Percentiles rank a stretch among this genome's conserved stretches.
These are phyloP conservation scores for Plasmodium adleri DNA, from an alignment of 169 alveolate species.

Conservation along the genomic window DNA sequence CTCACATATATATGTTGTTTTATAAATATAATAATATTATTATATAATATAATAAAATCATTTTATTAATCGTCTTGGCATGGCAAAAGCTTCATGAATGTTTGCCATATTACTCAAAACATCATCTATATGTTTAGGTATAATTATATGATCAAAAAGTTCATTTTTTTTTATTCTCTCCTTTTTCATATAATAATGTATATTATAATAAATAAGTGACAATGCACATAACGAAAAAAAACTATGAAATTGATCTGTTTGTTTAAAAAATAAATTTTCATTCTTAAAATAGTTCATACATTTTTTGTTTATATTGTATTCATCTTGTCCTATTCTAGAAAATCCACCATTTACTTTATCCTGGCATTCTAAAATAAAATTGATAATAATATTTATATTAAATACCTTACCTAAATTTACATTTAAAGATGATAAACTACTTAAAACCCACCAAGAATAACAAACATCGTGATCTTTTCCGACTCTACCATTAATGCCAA, in stretches of 20 bases:
- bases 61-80: constrained; percentile 22
- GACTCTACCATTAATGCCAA: constrained; percentile 82
- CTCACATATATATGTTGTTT: too few relatives aligned
- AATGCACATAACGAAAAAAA: constrained; percentile 61
- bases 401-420: constrained; percentile 20
- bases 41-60: constrained; percentile 3
- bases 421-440: constrained; percentile 70
- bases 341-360: constrained; percentile 63
- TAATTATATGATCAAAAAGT: constrained; percentile 9
- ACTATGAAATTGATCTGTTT: constrained; percentile 51
- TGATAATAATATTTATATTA: constrained; percentile 45
- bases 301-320: constrained; percentile 10
- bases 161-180: background rate
- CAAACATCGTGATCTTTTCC: constrained; percentile 85
- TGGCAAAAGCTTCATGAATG: constrained; percentile 43
- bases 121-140: constrained; percentile 26
- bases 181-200: constrained; percentile 34
- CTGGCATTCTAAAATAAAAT: constrained; percentile 48
- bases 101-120: constrained; percentile 4
- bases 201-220: constrained; percentile 54
- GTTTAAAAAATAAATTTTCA: constrained; percentile 16
- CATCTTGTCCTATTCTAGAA: constrained; percentile 40
- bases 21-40: too few relatives aligned
- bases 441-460: constrained; percentile 84
- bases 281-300: constrained; percentile 20